Evolutionary conservation across 257 asterid species (phyloP).

Genomic region (Solanum medicagineum): DNA sequence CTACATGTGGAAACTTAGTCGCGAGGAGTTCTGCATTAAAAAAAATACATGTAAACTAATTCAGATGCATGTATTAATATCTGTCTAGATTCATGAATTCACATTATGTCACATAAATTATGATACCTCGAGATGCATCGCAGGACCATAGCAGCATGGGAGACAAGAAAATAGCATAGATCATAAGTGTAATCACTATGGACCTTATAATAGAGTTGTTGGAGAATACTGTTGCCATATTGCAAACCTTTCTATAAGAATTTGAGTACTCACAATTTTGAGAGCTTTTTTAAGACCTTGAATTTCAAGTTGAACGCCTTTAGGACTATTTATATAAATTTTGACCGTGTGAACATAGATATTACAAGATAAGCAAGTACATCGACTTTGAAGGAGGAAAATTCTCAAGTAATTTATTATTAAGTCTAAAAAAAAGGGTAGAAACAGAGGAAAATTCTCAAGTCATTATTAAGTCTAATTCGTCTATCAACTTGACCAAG

Average conservation of each 20-base stretch:
- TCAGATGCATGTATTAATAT: neutral
- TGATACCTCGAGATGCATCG: neutral
- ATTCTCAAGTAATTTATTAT: neutral
- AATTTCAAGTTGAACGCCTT: neutral
- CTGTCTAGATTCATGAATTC: neutral
- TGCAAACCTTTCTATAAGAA: neutral
- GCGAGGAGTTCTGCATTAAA: neutral
- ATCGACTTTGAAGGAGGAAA: neutral
- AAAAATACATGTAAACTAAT: neutral
- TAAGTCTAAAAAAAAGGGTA: neutral
- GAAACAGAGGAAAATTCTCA: neutral
- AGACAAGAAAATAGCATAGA: neutral
- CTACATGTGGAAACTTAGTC: neutral
- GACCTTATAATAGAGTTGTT: neutral
- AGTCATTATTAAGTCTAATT: neutral
- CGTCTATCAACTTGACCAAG: neutral
- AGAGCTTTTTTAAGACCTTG: neutral
- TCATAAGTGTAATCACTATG: neutral
- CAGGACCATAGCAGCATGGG: neutral
- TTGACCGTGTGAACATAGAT: neutral
- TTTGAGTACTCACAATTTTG: neutral
- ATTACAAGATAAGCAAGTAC: neutral
- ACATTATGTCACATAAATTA: neutral
- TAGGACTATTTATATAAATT: neutral
- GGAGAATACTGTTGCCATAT: neutral